Evolutionary conservation across 805 yeast genomes (phyloP).

Genomic region (Starmerella floris): DNA sequence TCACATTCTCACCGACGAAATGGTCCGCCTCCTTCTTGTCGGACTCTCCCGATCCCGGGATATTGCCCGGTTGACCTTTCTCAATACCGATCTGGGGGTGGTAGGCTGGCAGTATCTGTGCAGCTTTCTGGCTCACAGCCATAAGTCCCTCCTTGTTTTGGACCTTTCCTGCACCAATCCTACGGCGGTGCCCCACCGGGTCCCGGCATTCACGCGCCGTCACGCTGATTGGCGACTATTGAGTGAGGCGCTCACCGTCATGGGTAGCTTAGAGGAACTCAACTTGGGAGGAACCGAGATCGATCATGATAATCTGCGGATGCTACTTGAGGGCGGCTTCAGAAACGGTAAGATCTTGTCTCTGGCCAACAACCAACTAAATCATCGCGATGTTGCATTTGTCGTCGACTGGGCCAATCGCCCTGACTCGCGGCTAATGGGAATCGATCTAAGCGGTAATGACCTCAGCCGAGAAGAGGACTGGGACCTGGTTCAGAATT

Average conservation of each 20-base stretch:
- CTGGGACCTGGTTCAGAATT: constrained; percentile 19
- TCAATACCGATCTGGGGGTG: constrained; percentile 60
- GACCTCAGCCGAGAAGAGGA: constrained; percentile 32
- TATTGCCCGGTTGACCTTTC: constrained; percentile 57
- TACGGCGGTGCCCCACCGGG: constrained; percentile 14
- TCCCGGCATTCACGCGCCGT: constrained; percentile 36
- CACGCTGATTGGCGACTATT: constrained; percentile 75
- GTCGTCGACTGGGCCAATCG: constrained; percentile 46
- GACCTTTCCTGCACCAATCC: constrained; percentile 24
- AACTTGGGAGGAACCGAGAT: constrained; percentile 64
- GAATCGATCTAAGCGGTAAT: constrained; percentile 76
- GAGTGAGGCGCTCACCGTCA: constrained; percentile 48
- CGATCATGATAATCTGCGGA: constrained; percentile 35
- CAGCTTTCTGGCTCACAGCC: constrained; percentile 50
- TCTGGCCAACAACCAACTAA: constrained; percentile 58
- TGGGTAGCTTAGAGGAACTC: constrained; percentile 71
- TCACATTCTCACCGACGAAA: constrained; percentile 56
- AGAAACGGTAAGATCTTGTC: constrained; percentile 52
- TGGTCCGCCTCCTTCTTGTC: constrained; percentile 59
- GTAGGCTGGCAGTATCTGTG: constrained; percentile 72
- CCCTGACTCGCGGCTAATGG: constrained; percentile 37
- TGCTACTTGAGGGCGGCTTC: constrained; percentile 48
- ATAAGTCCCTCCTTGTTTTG: constrained; percentile 28
- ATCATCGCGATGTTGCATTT: constrained; percentile 43
- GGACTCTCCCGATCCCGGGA: constrained; percentile 54